A percentile compares a stretch with the other conserved stretches of the same genome.
phyloP scores from a whole-genome alignment of 345 rosid genomes.

The Populus simonii region DNA sequence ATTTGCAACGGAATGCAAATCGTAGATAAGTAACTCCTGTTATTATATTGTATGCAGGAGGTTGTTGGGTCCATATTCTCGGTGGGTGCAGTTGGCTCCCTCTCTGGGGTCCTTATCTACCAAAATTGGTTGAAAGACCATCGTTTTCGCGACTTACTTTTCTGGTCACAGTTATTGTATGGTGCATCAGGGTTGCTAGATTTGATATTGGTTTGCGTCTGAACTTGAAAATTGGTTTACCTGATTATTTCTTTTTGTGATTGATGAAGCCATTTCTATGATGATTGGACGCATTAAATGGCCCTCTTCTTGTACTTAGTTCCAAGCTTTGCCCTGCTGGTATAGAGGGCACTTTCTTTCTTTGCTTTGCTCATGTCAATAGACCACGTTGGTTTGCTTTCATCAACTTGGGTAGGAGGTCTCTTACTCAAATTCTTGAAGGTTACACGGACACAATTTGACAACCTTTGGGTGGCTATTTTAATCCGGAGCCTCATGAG shows the following conservation, averaged over 20 bases:
- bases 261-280: slow-evolving; percentile 50
- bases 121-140: slow-evolving; percentile 55
- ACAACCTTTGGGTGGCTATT: slow-evolving; percentile 66
- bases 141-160: slow-evolving; percentile 48
- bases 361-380: slow-evolving; percentile 76
- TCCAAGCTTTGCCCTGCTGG: slow-evolving; percentile 77
- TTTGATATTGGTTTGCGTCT: slow-evolving; percentile 57
- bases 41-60: slow-evolving; percentile 36
- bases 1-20: not conserved
- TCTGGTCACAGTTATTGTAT: slow-evolving; percentile 60
- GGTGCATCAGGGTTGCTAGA: slow-evolving; percentile 68
- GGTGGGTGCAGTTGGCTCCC: slow-evolving; percentile 62
- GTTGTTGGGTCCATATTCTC: slow-evolving; percentile 63
- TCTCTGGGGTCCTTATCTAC: slow-evolving; percentile 59
- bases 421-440: slow-evolving; percentile 48
- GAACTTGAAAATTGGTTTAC: slow-evolving; percentile 58
- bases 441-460: slow-evolving; percentile 58
- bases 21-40: not conserved
- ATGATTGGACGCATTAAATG: slow-evolving; percentile 62
- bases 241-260: slow-evolving; percentile 62
- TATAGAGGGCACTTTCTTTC: slow-evolving; percentile 74
- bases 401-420: slow-evolving; percentile 67
- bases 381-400: slow-evolving; percentile 52
- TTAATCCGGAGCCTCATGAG: slow-evolving; percentile 59
- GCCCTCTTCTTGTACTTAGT: slow-evolving; percentile 70